Percentiles rank a stretch among this genome's conserved stretches.
Evolutionary conservation across 164 flowering plant genomes (phyloP).

Genomic region (Tetracentron sinense): DNA sequence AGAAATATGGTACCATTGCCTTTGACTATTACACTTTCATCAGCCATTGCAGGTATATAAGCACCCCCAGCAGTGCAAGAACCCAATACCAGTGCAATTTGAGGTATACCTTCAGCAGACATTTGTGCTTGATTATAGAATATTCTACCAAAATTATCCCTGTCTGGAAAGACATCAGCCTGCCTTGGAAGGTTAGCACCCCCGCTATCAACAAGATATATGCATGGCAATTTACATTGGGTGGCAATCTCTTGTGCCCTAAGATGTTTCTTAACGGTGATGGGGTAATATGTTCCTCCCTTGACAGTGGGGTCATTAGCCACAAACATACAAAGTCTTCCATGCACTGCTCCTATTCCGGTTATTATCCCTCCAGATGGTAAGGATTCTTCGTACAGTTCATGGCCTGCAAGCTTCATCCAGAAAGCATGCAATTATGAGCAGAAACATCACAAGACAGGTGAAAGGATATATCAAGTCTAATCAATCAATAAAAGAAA

Average conservation of each 20-base stretch:
- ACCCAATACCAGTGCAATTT: slow-evolving; percentile 90
- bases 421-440: slow-evolving; percentile 12
- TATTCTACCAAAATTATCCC: slow-evolving; percentile 89
- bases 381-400: slow-evolving; percentile 74
- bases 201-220: slow-evolving; percentile 97
- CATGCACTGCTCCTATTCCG: slow-evolving; percentile 91
- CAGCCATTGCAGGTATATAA: slow-evolving; percentile 99
- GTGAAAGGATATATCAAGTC: background rate
- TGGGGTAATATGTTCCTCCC: slow-evolving; percentile 96
- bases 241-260: slow-evolving; percentile 98
- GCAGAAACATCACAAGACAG: background rate
- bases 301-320: slow-evolving; percentile 97
- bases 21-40: slow-evolving; percentile 97
- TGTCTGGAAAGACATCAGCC: slow-evolving; percentile 95
- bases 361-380: slow-evolving; percentile 92
- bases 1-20: slow-evolving; percentile 98
- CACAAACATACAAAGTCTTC: slow-evolving; percentile 88
- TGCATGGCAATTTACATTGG: slow-evolving; percentile 79
- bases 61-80: slow-evolving; percentile 99
- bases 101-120: slow-evolving; percentile 91
- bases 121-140: slow-evolving; percentile 88
- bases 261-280: slow-evolving; percentile 92
- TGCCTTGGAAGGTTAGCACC: slow-evolving; percentile 98
- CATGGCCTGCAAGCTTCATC: slow-evolving; percentile 91
- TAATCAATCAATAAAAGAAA: no score